Base-by-base conservation (phyloP, 1,284 basidiomycete genomes). In the Porogramme epimiltina region DNA sequence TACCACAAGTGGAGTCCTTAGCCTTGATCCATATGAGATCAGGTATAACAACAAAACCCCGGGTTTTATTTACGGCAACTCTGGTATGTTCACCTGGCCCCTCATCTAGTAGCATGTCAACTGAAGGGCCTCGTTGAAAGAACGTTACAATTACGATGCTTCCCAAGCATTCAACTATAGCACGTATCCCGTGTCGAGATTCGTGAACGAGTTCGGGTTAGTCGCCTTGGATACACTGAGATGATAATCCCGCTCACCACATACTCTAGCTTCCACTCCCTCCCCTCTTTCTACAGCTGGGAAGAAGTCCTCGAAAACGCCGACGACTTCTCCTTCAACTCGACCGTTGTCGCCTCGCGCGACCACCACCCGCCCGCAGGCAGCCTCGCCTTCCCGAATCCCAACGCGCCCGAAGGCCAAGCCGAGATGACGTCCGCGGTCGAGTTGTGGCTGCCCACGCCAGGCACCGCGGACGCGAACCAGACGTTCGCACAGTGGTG, bases 271-370 rank as follows among this genome's bases (percentile, higher is more conserved):
- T 85, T 84, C 68, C 84, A 84, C 61, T 84, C 82, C 0, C 80
- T 84, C 75, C 82, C 84, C 0, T 85, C 81, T 0, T 80, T 85
- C 66, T 81, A 81, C 58, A 79, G 74, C 47, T 84, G 82, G 78
- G 76, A 85, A 61, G 78, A 84, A 57, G 79, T 82, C 0, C 74
- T 86, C 16, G 59, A 68, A 15, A 75, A 73, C 3, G 70, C 75
- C 0, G 73, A 73, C 11, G 80, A 81, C 56, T 85, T 81, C 65
- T 70, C 70, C 13, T 83, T 85, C 71, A 84, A 85, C 64, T 82
- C 81, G 0, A 79, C 77, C 0, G 78, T 81, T 4, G 80, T 85
- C 2, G 71, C 74, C 49, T 81, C 82, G 2, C 74, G 83, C 33
- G 78, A 84, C 55, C 84, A 85, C 57, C 81, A 84, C 57, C 77